Evolutionary conservation across 305 asterid species (phyloP).

Genomic region (Solanum chacoense): DNA sequence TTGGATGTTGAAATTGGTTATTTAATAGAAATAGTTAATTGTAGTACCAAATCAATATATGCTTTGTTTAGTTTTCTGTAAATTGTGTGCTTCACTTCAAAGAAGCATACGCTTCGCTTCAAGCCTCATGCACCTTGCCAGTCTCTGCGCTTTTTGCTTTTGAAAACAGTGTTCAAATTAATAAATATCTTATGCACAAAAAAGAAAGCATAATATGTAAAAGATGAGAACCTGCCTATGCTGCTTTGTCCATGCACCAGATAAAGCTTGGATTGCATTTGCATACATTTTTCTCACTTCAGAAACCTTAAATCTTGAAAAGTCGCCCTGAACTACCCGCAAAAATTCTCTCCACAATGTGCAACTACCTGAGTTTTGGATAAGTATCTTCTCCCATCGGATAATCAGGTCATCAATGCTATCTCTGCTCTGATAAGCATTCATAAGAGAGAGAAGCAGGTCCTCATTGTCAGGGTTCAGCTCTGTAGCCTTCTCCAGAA

Average conservation of each 20-base stretch:
- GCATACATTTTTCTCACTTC: constrained; percentile 87
- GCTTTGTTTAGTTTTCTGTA: neutral
- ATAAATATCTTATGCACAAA: neutral
- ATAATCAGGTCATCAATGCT: constrained; percentile 54
- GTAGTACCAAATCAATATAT: neutral
- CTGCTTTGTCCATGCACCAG: constrained; percentile 79
- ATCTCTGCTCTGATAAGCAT: constrained; percentile 75
- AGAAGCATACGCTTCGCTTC: neutral
- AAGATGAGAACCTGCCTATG: constrained; percentile 95
- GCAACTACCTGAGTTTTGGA: constrained; percentile 68
- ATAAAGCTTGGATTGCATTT: constrained; percentile 78
- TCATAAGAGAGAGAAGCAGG: constrained; percentile 72
- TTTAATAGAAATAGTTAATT: neutral
- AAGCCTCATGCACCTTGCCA: neutral
- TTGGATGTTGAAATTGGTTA: neutral
- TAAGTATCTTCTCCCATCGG: constrained; percentile 85
- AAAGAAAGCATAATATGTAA: constrained; percentile 13
- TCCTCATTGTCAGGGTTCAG: constrained; percentile 82
- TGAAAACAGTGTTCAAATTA: neutral
- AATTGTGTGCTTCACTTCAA: neutral
- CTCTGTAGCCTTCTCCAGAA: constrained; percentile 88
- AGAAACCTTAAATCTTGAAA: constrained; percentile 91
- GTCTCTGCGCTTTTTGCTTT: neutral
- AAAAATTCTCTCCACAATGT: constrained; percentile 89
- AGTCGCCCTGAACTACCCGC: constrained; percentile 68